Conservation (phyloP, 108 stramenopile genomes). For the Nannochloropsis oceanica region DNA sequence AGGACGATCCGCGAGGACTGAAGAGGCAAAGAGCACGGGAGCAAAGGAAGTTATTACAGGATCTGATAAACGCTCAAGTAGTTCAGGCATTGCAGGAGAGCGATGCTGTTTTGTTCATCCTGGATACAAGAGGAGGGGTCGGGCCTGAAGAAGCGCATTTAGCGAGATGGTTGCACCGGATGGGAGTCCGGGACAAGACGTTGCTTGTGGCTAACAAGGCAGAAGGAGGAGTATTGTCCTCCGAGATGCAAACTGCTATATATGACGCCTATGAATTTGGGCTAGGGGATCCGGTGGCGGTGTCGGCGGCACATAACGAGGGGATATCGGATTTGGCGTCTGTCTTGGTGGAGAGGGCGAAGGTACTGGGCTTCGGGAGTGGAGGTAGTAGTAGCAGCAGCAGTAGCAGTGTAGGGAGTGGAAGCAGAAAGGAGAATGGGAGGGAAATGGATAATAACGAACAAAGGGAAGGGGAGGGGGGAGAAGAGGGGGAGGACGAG, state of each 20-base stretch:
- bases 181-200: neutral
- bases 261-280: conserved; percentile 5
- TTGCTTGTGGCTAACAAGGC: neutral
- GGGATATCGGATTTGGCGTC: conserved; percentile 30
- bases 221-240: neutral
- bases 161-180: neutral
- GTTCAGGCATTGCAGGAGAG: neutral
- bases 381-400: neutral
- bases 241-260: neutral
- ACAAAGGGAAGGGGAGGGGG: neutral
- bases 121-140: neutral
- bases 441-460: neutral
- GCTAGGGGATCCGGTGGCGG: conserved; percentile 31
- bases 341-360: conserved; percentile 1
- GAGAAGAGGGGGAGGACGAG: neutral
- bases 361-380: neutral
- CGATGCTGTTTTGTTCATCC: neutral
- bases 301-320: conserved; percentile 35
- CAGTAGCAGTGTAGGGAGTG: neutral
- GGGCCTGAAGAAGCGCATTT: neutral
- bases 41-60: neutral
- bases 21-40: neutral
- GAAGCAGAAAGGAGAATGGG: neutral
- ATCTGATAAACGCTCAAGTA: neutral
- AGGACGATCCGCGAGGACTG: neutral